Conservation (phyloP, 2,329 filamentous ascomycete genomes). For the Neonectria sp. region DNA sequence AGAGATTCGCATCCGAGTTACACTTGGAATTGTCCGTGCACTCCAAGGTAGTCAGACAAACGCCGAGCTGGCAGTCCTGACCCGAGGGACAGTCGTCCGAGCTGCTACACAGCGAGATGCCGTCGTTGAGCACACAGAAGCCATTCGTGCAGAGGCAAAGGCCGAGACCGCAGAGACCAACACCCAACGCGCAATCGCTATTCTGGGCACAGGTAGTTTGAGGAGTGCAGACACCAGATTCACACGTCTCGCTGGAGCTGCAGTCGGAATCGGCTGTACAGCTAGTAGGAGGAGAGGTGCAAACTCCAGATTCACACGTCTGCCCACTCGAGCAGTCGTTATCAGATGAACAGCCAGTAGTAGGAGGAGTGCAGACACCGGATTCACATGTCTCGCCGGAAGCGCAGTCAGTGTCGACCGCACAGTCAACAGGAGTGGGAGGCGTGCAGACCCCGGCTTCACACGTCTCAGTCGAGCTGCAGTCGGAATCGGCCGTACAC, state of each 20-base stretch:
- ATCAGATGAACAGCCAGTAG: not conserved
- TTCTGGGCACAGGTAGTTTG: conserved; percentile 9
- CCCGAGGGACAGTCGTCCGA: conserved; percentile 3
- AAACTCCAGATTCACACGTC: not conserved
- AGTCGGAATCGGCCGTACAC: not conserved
- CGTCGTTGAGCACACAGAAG: not conserved
- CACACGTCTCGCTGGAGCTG: not conserved
- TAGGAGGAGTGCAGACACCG: not conserved
- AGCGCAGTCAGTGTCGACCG: not conserved
- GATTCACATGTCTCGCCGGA: not conserved
- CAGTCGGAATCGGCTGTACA: too few species aligned
- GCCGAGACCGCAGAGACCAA: conserved; percentile 10
- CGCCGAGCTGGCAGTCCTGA: conserved; percentile 9
- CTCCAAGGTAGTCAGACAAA: not conserved
- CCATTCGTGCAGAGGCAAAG: conserved; percentile 15
- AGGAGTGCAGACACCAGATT: not conserved
- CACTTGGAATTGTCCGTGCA: conserved; percentile 11
- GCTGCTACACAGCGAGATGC: not conserved
- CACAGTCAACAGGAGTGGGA: not conserved
- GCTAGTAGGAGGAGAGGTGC: not conserved
- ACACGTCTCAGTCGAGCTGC: not conserved
- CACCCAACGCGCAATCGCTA: conserved; percentile 12
- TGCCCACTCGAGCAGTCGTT: not conserved
- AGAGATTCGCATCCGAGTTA: not conserved
- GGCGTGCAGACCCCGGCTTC: not conserved